phyloP scores from a whole-genome alignment of 495 filamentous ascomycete species.

The Annulohypoxylon maeteangense region DNA sequence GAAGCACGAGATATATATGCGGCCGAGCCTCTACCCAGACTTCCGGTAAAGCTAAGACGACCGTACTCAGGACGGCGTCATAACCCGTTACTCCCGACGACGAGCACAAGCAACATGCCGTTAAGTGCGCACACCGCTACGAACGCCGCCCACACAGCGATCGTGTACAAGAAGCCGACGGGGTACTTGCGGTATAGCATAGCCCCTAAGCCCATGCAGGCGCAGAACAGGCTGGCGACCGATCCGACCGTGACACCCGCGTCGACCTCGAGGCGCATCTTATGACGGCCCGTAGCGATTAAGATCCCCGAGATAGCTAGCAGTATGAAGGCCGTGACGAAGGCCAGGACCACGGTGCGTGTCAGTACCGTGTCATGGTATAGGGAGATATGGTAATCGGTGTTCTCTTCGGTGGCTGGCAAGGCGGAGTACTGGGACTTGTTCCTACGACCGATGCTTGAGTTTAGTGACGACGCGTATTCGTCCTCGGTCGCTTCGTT shows the following conservation, averaged over 20 bases:
- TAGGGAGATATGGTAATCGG: slow-evolving; percentile 52
- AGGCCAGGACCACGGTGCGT: slow-evolving; percentile 56
- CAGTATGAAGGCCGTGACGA: slow-evolving; percentile 60
- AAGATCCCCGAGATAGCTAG: slow-evolving; percentile 64
- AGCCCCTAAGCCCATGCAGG: slow-evolving; percentile 62
- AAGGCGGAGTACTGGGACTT: slow-evolving; percentile 54
- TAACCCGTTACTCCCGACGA: slow-evolving; percentile 53
- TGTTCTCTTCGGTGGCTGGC: slow-evolving; percentile 47
- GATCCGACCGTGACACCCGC: slow-evolving; percentile 69
- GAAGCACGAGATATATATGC: background rate
- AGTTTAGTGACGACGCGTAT: slow-evolving; percentile 40
- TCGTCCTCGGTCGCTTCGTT: slow-evolving; percentile 43
- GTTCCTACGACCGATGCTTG: slow-evolving; percentile 34
- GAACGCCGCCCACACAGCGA: slow-evolving; percentile 59
- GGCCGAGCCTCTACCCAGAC: slow-evolving; percentile 1
- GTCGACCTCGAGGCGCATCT: slow-evolving; percentile 66
- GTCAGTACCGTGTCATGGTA: slow-evolving; percentile 61
- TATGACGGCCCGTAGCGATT: slow-evolving; percentile 63
- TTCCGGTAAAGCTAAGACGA: slow-evolving; percentile 2
- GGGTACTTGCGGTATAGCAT: slow-evolving; percentile 58
- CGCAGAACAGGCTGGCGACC: slow-evolving; percentile 64
- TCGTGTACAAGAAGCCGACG: slow-evolving; percentile 52
- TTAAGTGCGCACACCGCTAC: slow-evolving; percentile 59
- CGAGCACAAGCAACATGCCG: slow-evolving; percentile 61
- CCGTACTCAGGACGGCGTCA: slow-evolving; percentile 26